Base-by-base conservation (phyloP, 495 filamentous ascomycete species). In the Aspergillus panamensis region DNA sequence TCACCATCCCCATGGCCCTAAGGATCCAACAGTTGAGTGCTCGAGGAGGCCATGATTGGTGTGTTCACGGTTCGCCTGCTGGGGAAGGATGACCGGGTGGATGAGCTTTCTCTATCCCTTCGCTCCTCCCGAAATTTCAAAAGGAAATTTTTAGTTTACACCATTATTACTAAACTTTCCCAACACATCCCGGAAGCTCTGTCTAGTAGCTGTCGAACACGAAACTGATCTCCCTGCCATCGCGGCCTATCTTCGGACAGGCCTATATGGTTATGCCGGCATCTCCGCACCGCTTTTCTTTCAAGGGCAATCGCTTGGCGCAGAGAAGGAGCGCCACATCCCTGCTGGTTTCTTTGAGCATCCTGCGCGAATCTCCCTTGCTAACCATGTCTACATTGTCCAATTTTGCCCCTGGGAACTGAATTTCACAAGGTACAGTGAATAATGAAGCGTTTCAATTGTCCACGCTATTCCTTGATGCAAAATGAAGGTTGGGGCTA, bases 201-300 rank as follows among this genome's bases (percentile, higher is more conserved):
- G 40, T 25, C 25, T 2, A 2, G 25, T 25, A n/a, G n/a, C n/a
- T n/a, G n/a, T 25, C 25, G 25, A 25, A 25, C 25, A 25, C 5
- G 25, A 25, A 25, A 58, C 55, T 58, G 56, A 50, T 43, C 54
- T 52, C 43, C 52, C 51, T 25, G 39, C 37, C 32, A 5, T 47
- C 44, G 31, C 54, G 29, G 53, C 51, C 48, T 55, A 57, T 52
- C 49, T 48, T 37, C 49, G 48, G 47, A 48, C 52, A 55, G 30
- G 50, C 45, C 20, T 45, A 25, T 25, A 25, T 25, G 25, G 5
- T 25, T 25, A 25, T 51, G 58, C 54, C 51, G 63, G 51, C 48
- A 43, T 58, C 60, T 62, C 60, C 63, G 57, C 56, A 51, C 54
- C 48, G 48, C 25, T 50, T 66, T 59, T 51, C 45, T 61, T 55